Conservation (phyloP, 768 basidiomycete genomes). For the Mycena galopus region DNA sequence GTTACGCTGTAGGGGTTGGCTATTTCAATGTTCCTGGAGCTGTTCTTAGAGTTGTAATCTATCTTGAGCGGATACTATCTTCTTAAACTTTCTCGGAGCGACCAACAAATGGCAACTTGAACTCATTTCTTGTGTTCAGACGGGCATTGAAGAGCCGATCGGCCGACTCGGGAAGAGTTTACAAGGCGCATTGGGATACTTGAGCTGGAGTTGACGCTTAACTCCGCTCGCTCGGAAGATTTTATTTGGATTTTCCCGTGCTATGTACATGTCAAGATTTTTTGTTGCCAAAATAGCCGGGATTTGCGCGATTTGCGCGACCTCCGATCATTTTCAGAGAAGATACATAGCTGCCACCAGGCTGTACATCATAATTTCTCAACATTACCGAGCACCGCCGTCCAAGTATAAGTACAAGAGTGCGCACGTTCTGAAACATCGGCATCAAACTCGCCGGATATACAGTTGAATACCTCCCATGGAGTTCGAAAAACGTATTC, state of each 20-base stretch:
- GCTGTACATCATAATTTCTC: too few relatives aligned
- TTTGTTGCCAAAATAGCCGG: too few relatives aligned
- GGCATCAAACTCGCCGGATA: neutral
- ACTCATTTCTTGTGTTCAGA: too few relatives aligned
- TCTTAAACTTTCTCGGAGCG: neutral
- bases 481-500: too few relatives aligned
- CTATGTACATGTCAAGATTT: too few relatives aligned
- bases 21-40: neutral
- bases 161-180: constrained; percentile 11
- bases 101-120: too few relatives aligned
- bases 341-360: too few relatives aligned
- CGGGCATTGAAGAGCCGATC: constrained; percentile 1
- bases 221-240: neutral
- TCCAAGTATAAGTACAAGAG: neutral
- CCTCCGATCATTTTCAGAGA: too few relatives aligned
- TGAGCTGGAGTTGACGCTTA: neutral
- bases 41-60: too few relatives aligned
- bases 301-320: too few relatives aligned
- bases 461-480: too few relatives aligned
- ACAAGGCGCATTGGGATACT: constrained; percentile 4
- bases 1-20: neutral
- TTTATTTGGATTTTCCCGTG: too few relatives aligned
- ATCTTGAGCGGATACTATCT: neutral
- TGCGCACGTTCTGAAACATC: neutral
- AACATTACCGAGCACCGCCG: neutral